Evolutionary conservation across 1,284 basidiomycete species (phyloP), one percentile per base, ranked within the genome.

Genomic region (Neolentinus lepideus): DNA sequence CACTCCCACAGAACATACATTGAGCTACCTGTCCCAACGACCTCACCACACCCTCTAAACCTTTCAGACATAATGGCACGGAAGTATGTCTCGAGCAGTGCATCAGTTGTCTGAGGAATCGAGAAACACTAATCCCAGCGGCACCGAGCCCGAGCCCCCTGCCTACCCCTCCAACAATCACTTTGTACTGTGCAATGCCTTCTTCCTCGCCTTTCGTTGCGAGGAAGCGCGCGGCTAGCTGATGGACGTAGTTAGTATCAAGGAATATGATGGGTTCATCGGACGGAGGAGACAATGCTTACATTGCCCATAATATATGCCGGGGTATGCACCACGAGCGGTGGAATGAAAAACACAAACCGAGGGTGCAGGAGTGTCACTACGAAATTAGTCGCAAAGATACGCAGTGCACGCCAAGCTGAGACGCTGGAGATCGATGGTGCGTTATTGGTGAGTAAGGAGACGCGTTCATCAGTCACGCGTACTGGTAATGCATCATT

Each of bases 121-220:
- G 10, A 24, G 29, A 4, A 8, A 19, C 33, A 52, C 29, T 26
- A n/a, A 16, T 45, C 10, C 55, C 52, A 38, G 19, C 38, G 19
- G 35, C 2, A 10, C 59, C 63, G 45, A 69, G 61, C 25, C 66
- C 67, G 11, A 69, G 57, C 16, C 68, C 73, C 22, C 70, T 59
- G 0, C 75, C 72, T 14, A 77, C 11, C 1, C 75, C 75, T 3
- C 73, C 75, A 14, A 72, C 69, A 22, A 77, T 61, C 16, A 68
- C 69, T 53, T 74, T 73, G 56, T 71, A 76, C 55, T 77, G 75
- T 2, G 75, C 72, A 47, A 69, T 61, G 4, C 68, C 64, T 58
- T 78, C 76, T 57, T 74, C 72, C 61, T 78, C 76, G 25, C 69
- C 67, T 1, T 61, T 62, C 1, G 61, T 62, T 6, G 69, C 64